Percentiles rank a stretch among this genome's conserved stretches.
These are phyloP conservation scores for Annulohypoxylon truncatum DNA, from an alignment of 2,329 filamentous ascomycete genomes.

Conservation along the genomic window DNA sequence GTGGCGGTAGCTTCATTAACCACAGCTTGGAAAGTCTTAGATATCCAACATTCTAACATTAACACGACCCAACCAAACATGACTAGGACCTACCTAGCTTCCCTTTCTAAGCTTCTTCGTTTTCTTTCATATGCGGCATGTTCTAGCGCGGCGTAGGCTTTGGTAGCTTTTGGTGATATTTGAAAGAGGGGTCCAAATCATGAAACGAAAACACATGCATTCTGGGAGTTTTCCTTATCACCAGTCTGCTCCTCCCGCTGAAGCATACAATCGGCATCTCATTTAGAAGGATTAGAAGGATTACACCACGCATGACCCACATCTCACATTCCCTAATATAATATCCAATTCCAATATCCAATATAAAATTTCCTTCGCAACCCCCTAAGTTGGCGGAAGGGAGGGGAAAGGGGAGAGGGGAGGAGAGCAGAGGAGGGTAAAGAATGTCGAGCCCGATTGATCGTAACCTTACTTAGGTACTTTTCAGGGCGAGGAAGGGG, in stretches of 20 bases:
- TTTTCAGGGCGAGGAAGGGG: not conserved
- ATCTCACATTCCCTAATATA: constrained; percentile 42
- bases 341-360: constrained; percentile 39
- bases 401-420: constrained; percentile 3
- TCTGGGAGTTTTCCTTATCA: constrained; percentile 38
- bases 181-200: constrained; percentile 43
- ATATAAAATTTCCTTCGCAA: constrained; percentile 28
- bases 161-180: constrained; percentile 48
- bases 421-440: constrained; percentile 9
- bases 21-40: constrained; percentile 28
- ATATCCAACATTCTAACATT: constrained; percentile 27
- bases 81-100: constrained; percentile 30
- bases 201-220: constrained; percentile 47
- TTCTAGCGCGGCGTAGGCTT: constrained; percentile 52
- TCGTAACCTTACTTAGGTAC: constrained; percentile 1
- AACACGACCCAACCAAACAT: constrained; percentile 23
- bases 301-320: constrained; percentile 37
- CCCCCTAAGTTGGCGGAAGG: constrained; percentile 7
- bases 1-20: constrained; percentile 40
- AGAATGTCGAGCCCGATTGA: constrained; percentile 13
- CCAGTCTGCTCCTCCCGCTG: constrained; percentile 25
- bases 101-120: constrained; percentile 30
- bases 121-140: constrained; percentile 48
- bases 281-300: constrained; percentile 48
- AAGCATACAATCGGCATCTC: constrained; percentile 38